Evolutionary conservation across 148 eudicot genomes (phyloP).

Genomic region (Silene conica): DNA sequence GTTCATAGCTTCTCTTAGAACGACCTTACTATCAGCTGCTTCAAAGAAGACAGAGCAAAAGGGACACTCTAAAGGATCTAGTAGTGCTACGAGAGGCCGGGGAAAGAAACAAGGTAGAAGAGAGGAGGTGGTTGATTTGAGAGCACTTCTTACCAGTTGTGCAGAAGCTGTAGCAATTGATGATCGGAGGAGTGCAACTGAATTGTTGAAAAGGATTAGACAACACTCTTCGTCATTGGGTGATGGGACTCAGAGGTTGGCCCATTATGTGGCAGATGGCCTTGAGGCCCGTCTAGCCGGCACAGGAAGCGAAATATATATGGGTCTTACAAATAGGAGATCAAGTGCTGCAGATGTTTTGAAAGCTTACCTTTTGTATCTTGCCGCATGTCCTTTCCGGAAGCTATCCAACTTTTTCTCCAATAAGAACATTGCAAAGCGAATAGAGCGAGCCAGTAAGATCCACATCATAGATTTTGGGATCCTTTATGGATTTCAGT

Average conservation of each 20-base stretch:
- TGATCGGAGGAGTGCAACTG: conserved; percentile 43
- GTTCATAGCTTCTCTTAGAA: conserved; percentile 37
- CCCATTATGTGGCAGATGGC: conserved; percentile 57
- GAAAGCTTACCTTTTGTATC: conserved; percentile 56
- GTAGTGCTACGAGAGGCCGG: conserved; percentile 36
- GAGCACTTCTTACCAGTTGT: conserved; percentile 54
- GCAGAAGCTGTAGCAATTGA: conserved; percentile 64
- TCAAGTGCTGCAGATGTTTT: conserved; percentile 46
- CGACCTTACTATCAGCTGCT: conserved; percentile 32
- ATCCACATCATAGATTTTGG: conserved; percentile 69
- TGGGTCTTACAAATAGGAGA: conserved; percentile 38
- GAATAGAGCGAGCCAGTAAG: conserved; percentile 27
- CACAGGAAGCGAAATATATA: conserved; percentile 54
- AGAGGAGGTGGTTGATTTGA: conserved; percentile 53
- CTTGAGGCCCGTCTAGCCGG: conserved; percentile 71
- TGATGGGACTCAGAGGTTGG: conserved; percentile 60
- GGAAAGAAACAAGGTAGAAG: conserved; percentile 37
- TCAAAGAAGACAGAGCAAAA: conserved; percentile 30
- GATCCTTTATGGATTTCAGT: conserved; percentile 60
- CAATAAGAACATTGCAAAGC: conserved; percentile 36
- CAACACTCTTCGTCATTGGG: conserved; percentile 57
- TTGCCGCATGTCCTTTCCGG: conserved; percentile 58
- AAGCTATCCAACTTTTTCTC: conserved; percentile 48
- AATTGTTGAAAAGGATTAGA: conserved; percentile 47
- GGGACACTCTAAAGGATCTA: conserved; percentile 27